Evolutionary conservation across 2,329 filamentous ascomycete species (phyloP).

Genomic region (Pseudocercospora cruenta): DNA sequence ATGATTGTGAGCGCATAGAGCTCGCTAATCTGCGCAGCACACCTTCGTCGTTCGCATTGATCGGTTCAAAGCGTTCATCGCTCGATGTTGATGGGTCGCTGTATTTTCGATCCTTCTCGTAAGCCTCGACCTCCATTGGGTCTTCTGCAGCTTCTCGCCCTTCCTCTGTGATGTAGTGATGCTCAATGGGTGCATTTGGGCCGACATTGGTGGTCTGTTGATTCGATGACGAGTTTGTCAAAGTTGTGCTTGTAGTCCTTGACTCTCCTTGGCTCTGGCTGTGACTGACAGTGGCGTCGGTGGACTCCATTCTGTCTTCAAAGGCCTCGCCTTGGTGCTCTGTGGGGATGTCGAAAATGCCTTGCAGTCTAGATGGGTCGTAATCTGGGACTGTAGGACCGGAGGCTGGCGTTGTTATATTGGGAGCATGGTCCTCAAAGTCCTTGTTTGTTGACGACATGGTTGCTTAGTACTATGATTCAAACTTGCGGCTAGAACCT

Average conservation of each 20-base stretch:
- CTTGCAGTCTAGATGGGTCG: slow-evolving; percentile 20
- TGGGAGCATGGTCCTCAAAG: neutral
- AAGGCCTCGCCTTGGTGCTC: slow-evolving; percentile 22
- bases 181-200: neutral
- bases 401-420: slow-evolving; percentile 13
- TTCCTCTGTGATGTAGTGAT: slow-evolving; percentile 32
- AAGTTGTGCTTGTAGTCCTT: slow-evolving; percentile 12
- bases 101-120: slow-evolving; percentile 21
- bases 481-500: slow-evolving; percentile 6
- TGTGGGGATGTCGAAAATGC: slow-evolving; percentile 15
- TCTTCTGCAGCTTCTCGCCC: slow-evolving; percentile 35
- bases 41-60: slow-evolving; percentile 24
- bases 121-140: slow-evolving; percentile 15
- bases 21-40: slow-evolving; percentile 30
- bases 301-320: slow-evolving; percentile 20
- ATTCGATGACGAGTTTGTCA: slow-evolving; percentile 7
- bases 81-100: slow-evolving; percentile 10
- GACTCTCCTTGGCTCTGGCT: slow-evolving; percentile 19
- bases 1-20: slow-evolving; percentile 28
- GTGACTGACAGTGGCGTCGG: slow-evolving; percentile 20
- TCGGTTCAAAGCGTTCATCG: slow-evolving; percentile 19
- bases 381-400: slow-evolving; percentile 19
- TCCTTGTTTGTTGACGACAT: slow-evolving; percentile 18
- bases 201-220: neutral
- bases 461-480: neutral